These are phyloP conservation scores for Neofusicoccum ribis DNA, from an alignment of 2,329 filamentous ascomycete species.

Conservation along the genomic window DNA sequence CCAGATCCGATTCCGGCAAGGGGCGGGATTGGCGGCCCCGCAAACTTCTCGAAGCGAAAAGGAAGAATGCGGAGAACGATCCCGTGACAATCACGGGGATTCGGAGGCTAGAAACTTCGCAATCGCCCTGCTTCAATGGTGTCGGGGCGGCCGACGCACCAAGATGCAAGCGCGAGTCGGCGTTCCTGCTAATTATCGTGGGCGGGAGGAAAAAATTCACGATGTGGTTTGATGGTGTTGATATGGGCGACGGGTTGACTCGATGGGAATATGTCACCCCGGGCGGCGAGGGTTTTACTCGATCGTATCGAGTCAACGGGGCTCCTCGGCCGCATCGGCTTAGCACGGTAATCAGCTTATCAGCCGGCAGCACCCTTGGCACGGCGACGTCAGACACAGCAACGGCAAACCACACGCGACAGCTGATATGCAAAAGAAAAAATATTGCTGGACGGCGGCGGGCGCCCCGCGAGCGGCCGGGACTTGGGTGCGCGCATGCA, in stretches of 20 bases:
- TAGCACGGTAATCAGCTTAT: slow-evolving; percentile 13
- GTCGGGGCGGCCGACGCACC: neutral
- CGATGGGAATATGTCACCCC: slow-evolving; percentile 12
- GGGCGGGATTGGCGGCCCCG: neutral
- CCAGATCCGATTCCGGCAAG: neutral
- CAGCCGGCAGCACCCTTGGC: neutral
- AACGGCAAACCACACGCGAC: neutral
- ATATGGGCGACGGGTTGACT: slow-evolving; percentile 12
- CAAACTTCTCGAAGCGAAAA: neutral
- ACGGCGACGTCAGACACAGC: neutral
- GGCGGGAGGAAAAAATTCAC: neutral
- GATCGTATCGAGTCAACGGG: slow-evolving; percentile 11
- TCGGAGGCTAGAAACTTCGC: too few species aligned
- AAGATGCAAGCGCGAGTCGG: neutral
- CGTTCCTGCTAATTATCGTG: neutral
- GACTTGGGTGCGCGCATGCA: neutral
- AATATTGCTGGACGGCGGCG: neutral
- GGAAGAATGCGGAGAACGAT: neutral
- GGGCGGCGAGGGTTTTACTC: neutral
- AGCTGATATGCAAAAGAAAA: neutral
- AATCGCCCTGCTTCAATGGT: too few species aligned
- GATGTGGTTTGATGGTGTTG: slow-evolving; percentile 12
- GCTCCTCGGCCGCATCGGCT: neutral
- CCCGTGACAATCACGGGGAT: neutral
- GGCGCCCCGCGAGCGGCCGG: neutral